A percentile compares a stretch with the other conserved stretches of the same genome.
phyloP scores from a whole-genome alignment of 345 rosid genomes.

The Geranium brycei region DNA sequence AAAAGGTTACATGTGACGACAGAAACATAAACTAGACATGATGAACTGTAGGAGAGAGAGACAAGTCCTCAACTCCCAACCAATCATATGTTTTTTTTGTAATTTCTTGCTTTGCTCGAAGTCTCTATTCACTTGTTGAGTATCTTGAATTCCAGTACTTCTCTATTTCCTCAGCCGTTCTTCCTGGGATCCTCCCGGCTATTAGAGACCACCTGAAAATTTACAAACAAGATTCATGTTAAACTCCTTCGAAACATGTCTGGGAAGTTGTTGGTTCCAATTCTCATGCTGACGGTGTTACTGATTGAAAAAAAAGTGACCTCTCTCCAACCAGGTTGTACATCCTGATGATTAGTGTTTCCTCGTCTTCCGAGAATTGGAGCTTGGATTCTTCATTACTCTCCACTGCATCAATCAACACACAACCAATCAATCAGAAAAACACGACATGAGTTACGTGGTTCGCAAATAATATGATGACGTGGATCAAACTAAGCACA shows the following conservation, averaged over 20 bases:
- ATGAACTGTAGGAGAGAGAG: no score
- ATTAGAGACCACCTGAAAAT: conserved; percentile 45
- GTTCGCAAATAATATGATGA: no score
- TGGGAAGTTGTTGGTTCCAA: no score
- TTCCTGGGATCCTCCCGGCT: conserved; percentile 64
- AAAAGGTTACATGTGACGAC: neutral
- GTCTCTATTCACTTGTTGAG: conserved; percentile 23
- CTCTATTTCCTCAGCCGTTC: conserved; percentile 45
- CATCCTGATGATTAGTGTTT: conserved; percentile 41
- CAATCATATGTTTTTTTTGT: neutral
- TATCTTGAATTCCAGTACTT: conserved; percentile 42
- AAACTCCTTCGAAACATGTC: neutral
- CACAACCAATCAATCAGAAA: no score
- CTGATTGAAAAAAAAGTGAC: conserved; percentile 6
- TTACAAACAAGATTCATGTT: neutral
- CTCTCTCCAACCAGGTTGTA: conserved; percentile 44
- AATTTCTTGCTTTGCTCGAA: neutral
- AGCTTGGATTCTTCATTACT: conserved; percentile 21
- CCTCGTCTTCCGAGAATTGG: conserved; percentile 45
- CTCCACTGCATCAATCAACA: conserved; percentile 13
- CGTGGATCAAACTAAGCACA: no score
- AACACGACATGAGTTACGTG: no score
- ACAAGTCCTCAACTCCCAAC: neutral
- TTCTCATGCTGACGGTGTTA: no score
- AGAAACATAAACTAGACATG: neutral